Evolutionary conservation across 2,329 filamentous ascomycete genomes (phyloP), one percentile per base, ranked within the genome.

Genomic region (Clathrospora elynae): DNA sequence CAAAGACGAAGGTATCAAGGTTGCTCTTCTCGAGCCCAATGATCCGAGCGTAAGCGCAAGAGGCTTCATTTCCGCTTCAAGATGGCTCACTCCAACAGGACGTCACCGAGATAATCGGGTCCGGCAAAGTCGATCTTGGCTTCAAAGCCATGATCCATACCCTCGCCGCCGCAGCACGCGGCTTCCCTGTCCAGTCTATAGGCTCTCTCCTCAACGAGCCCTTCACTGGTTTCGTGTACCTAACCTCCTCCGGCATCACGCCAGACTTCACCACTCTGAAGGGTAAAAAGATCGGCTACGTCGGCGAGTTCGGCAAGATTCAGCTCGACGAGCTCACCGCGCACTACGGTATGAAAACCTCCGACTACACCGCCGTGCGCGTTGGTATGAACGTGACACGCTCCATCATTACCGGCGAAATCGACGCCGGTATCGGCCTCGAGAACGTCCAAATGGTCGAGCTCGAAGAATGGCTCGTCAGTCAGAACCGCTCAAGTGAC

Each of bases 61-160:
- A 2, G n/a, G 4, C 10, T 3, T 3, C 3, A 2, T 17, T 2
- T 18, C 7, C 14, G 14, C 9, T 11, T 3, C 16, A 35, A 5
- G 22, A 4, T 18, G 2, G 18, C 18, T 40, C 3, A 40, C 16
- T 4, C 9, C 11, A 3, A 0, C 12, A 84, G 65, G 87, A 90
- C 76, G 87, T 90, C 51, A 90, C 87, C 50, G 87, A 90, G 68
- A 88, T 90, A 68, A 87, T 90, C 54, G 87, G 87, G 46, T 84
- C 79, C 41, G 84, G 83, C 49, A 89, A 88, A 64, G 83, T 88
- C 35, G 86, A 90, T 63, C 80, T 90, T 62, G 87, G 86, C 30
- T 89, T 88, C 79, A 90, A 90, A 71, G 86, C 87, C 53, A 90
- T 90, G 86, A 90, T 90, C 56, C 87, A 90, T 64, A 90, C 86